Conservation (phyloP, 768 basidiomycete genomes). For the Lactarius hatsudake region DNA sequence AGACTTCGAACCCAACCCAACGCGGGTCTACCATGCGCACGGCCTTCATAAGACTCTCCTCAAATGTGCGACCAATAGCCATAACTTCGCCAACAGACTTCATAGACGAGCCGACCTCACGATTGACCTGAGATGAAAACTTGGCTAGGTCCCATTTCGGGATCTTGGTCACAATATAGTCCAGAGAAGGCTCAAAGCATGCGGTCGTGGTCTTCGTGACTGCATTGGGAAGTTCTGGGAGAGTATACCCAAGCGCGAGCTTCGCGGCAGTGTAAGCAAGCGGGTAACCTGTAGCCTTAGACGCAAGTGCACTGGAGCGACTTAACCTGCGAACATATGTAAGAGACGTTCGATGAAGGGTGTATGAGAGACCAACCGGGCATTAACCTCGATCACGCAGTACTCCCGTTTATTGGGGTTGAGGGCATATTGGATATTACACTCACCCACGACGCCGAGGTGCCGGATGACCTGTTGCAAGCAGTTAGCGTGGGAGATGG, state of each 20-base stretch:
- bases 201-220: constrained; percentile 99
- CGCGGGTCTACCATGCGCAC: constrained; percentile 96
- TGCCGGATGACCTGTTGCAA: constrained; percentile 55
- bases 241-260: constrained; percentile 94
- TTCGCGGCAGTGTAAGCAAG: constrained; percentile 99
- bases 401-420: constrained; percentile 92
- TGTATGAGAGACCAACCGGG: constrained; percentile 52
- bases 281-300: constrained; percentile 98
- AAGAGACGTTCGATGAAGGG: constrained; percentile 4
- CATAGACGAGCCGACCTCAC: constrained; percentile 96
- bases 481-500: background rate
- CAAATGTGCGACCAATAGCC: constrained; percentile 99
- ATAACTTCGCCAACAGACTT: constrained; percentile 99
- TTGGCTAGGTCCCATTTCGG: constrained; percentile 99
- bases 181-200: constrained; percentile 97
- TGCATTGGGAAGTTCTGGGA: constrained; percentile 97
- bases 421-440: constrained; percentile 97
- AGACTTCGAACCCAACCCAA: constrained; percentile 97
- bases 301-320: constrained; percentile 93
- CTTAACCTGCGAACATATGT: constrained; percentile 40
- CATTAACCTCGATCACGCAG: constrained; percentile 98
- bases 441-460: constrained; percentile 90
- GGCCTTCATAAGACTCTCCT: constrained; percentile 97
- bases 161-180: constrained; percentile 99
- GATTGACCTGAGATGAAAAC: constrained; percentile 90